phyloP scores from a whole-genome alignment of 1,139 yeast species.

The Protomyces inouyei region DNA sequence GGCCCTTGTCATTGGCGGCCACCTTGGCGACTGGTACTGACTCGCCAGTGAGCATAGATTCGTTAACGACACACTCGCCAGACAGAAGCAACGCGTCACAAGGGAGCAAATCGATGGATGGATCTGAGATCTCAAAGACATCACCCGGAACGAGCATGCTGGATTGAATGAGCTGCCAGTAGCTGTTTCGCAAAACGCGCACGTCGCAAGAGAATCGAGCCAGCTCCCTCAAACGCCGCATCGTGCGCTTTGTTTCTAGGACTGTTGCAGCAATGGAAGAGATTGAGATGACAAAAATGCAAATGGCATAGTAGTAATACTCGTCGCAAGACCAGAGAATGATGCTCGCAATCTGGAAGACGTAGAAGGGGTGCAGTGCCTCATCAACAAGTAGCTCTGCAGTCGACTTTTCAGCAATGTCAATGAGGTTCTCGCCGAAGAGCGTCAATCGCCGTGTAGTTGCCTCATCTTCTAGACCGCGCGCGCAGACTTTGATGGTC shows the following conservation, averaged over 20 bases:
- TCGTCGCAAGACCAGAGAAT: constrained; percentile 87
- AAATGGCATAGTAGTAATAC: constrained; percentile 86
- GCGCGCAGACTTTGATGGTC: constrained; percentile 51
- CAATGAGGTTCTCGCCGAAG: constrained; percentile 72
- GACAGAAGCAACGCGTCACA: constrained; percentile 82
- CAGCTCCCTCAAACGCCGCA: constrained; percentile 65
- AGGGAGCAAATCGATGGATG: constrained; percentile 66
- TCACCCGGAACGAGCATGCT: constrained; percentile 94
- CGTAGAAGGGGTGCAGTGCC: constrained; percentile 83
- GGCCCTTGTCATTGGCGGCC: constrained; percentile 60
- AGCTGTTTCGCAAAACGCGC: constrained; percentile 86
- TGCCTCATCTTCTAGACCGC: constrained; percentile 66
- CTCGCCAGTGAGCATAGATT: constrained; percentile 95
- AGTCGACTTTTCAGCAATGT: constrained; percentile 68
- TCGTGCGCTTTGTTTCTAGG: constrained; percentile 73
- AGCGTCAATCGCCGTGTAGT: constrained; percentile 66
- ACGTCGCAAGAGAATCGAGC: constrained; percentile 73
- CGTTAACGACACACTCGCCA: constrained; percentile 92
- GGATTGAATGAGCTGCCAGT: constrained; percentile 76
- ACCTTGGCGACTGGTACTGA: constrained; percentile 89
- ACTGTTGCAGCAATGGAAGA: constrained; percentile 74
- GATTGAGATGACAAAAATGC: constrained; percentile 81
- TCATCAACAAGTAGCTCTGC: constrained; percentile 70
- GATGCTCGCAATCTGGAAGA: constrained; percentile 88
- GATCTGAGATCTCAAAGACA: constrained; percentile 83